Evolutionary conservation across 2,329 filamentous ascomycete species (phyloP).

Genomic region (Xylaria sp.): DNA sequence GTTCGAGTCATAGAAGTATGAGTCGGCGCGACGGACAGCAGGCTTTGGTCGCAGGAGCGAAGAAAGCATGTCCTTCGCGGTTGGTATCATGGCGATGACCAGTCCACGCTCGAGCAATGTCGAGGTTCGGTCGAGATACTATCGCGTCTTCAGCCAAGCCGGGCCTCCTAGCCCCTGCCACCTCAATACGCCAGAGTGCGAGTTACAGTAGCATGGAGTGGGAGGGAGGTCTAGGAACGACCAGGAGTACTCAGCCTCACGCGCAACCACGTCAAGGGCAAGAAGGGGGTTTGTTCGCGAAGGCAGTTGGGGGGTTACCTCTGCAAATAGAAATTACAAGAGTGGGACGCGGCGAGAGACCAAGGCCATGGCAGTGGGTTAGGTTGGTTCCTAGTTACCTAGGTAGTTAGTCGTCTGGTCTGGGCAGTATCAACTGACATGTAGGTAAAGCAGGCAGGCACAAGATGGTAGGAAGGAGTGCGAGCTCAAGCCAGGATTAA

Average conservation of each 20-base stretch:
- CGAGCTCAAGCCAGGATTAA: conserved; percentile 1
- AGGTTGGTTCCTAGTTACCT: not conserved
- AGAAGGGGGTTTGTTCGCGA: conserved; percentile 2
- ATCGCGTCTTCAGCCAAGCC: conserved; percentile 36
- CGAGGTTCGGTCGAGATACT: conserved; percentile 22
- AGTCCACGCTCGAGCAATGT: conserved; percentile 28
- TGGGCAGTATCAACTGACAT: not conserved
- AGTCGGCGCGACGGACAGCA: conserved; percentile 42
- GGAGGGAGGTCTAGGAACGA: conserved; percentile 6
- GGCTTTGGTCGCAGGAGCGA: conserved; percentile 47
- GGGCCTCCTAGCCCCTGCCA: conserved; percentile 40
- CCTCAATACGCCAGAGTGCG: conserved; percentile 35
- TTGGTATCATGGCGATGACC: conserved; percentile 43
- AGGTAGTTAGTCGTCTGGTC: not conserved
- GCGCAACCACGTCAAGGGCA: conserved; percentile 3
- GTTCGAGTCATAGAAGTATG: conserved; percentile 41
- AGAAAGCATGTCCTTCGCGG: conserved; percentile 49
- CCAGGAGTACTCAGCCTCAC: not conserved
- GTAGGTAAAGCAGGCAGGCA: not conserved
- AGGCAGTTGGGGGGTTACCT: not conserved
- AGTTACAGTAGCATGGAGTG: conserved; percentile 37
- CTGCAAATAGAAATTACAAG: conserved; percentile 3
- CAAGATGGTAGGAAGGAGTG: not conserved
- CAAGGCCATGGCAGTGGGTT: conserved; percentile 22
- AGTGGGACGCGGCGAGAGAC: conserved; percentile 20